Percentiles rank a stretch among this genome's conserved stretches.
Conservation (phyloP, 805 yeast genomes). For the Monosporozyma servazzii region DNA sequence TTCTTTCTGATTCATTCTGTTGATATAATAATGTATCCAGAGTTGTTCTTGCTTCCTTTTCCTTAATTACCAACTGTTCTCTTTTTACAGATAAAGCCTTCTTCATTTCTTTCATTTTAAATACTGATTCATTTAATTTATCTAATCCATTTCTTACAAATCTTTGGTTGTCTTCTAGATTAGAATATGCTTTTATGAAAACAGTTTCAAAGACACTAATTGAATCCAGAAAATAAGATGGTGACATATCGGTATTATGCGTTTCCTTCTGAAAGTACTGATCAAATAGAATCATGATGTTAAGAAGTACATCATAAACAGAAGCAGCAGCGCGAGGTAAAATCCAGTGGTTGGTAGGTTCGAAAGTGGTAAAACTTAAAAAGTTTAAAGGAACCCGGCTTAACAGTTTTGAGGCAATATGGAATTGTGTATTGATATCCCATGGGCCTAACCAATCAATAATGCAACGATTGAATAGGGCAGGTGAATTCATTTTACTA, state of each 20-base stretch:
- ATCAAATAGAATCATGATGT: conserved; percentile 42
- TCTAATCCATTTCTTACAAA: conserved; percentile 69
- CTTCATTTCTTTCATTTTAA: conserved; percentile 57
- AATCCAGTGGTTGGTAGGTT: conserved; percentile 9
- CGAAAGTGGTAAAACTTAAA: conserved; percentile 34
- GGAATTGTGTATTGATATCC: conserved; percentile 42
- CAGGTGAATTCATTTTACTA: conserved; percentile 62
- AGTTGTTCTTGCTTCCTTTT: conserved; percentile 59
- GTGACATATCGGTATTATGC: conserved; percentile 28
- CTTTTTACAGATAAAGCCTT: conserved; percentile 46
- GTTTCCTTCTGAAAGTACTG: conserved; percentile 9
- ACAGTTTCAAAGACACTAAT: conserved; percentile 36
- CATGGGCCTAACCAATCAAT: conserved; percentile 85
- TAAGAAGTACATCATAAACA: conserved; percentile 40
- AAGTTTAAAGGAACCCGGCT: conserved; percentile 45
- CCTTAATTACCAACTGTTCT: conserved; percentile 42
- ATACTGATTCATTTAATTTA: conserved; percentile 64
- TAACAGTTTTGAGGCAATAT: conserved; percentile 40
- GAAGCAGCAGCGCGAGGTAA: conserved; percentile 8
- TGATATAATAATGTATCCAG: conserved; percentile 68
- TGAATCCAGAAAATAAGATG: conserved; percentile 49
- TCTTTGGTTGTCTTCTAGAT: conserved; percentile 56
- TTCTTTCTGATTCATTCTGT: conserved; percentile 88
- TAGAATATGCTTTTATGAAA: conserved; percentile 36
- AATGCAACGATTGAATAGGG: conserved; percentile 82